Evolutionary conservation across 768 basidiomycete species (phyloP).

Genomic region (Lentinula guzmanii): DNA sequence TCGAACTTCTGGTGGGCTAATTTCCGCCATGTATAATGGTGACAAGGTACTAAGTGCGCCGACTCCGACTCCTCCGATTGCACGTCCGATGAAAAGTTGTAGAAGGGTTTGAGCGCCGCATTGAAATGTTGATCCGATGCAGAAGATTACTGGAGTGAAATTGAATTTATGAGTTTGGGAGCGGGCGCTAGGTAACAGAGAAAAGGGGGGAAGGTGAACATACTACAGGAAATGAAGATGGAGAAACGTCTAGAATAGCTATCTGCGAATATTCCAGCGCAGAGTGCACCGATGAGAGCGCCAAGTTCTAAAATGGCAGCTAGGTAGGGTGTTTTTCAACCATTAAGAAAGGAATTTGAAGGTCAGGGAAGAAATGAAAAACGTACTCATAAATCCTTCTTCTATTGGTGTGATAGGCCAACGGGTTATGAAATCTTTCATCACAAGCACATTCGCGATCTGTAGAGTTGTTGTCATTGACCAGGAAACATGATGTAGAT

Average conservation of each 20-base stretch:
- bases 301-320: slow-evolving; percentile 78
- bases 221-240: slow-evolving; percentile 66
- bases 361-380: background rate
- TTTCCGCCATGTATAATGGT: slow-evolving; percentile 81
- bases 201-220: slow-evolving; percentile 14
- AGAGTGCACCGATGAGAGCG: slow-evolving; percentile 68
- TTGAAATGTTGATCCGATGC: slow-evolving; percentile 68
- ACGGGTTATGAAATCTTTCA: slow-evolving; percentile 62
- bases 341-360: background rate
- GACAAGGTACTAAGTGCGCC: slow-evolving; percentile 76
- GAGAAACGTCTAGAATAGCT: slow-evolving; percentile 59
- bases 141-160: slow-evolving; percentile 50
- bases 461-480: slow-evolving; percentile 9
- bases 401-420: slow-evolving; percentile 72
- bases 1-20: slow-evolving; percentile 73
- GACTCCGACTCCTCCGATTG: slow-evolving; percentile 76
- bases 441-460: slow-evolving; percentile 82
- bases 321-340: slow-evolving; percentile 17
- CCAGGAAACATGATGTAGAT: background rate
- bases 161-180: background rate
- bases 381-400: slow-evolving; percentile 73
- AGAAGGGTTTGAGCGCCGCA: slow-evolving; percentile 47
- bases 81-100: slow-evolving; percentile 63
- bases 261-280: slow-evolving; percentile 64
- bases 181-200: background rate